These are phyloP conservation scores for Tremella yokohamensis DNA, from an alignment of 768 basidiomycete species.

Conservation along the genomic window DNA sequence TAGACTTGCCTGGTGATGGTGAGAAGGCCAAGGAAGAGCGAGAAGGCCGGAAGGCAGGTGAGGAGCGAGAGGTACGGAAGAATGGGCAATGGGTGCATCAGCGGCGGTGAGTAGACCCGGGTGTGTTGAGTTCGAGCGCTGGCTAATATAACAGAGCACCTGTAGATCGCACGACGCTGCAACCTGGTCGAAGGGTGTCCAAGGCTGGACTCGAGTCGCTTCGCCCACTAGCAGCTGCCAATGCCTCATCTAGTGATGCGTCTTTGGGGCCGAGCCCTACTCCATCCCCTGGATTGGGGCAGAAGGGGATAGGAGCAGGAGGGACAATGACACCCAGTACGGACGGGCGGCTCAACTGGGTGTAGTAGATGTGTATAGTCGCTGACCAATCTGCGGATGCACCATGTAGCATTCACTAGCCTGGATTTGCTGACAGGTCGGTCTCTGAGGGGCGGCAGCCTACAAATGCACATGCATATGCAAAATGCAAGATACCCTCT, in stretches of 20 bases:
- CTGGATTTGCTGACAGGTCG: too few relatives aligned
- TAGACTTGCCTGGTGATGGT: constrained; percentile 2
- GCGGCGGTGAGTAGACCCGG: constrained; percentile 54
- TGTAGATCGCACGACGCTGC: constrained; percentile 79
- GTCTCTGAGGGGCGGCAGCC: too few relatives aligned
- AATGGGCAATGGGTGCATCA: constrained; percentile 82
- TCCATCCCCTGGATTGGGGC: constrained; percentile 9
- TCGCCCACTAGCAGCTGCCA: constrained; percentile 16
- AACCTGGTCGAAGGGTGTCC: constrained; percentile 83
- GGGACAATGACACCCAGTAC: constrained; percentile 24
- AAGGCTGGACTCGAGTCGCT: constrained; percentile 78
- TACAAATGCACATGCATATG: too few relatives aligned
- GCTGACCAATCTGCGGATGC: too few relatives aligned
- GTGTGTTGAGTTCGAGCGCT: constrained; percentile 2
- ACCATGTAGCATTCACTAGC: too few relatives aligned
- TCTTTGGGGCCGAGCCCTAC: constrained; percentile 12
- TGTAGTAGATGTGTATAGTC: constrained; percentile 7
- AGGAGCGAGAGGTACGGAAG: constrained; percentile 80
- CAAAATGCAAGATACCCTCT: too few relatives aligned
- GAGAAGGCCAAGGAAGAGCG: constrained; percentile 16
- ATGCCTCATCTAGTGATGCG: constrained; percentile 3
- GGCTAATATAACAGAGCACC: constrained; percentile 57
- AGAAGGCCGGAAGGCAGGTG: constrained; percentile 14
- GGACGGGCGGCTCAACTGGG: constrained; percentile 30
- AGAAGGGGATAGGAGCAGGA: constrained; percentile 3